Evolutionary conservation across 768 basidiomycete genomes (phyloP), one percentile per base, ranked within the genome.

Genomic region (Dioszegia crocea): DNA sequence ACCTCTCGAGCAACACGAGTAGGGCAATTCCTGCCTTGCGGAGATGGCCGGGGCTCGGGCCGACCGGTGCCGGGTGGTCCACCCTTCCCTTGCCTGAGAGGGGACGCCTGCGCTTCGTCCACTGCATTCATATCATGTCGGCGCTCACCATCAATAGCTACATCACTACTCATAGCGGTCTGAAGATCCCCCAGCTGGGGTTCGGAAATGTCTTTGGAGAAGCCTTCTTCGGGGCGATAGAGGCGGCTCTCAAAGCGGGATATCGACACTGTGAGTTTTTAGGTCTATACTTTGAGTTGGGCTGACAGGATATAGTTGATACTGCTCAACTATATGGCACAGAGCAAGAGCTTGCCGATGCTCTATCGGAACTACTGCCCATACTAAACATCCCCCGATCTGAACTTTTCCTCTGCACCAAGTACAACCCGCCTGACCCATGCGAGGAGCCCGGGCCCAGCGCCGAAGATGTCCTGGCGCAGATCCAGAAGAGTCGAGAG

Each of bases 121-220:
- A 17, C 14, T 43, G 16, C 14, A 43, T 16, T 8, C n/a, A 17
- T 16, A 46, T 10, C 27, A 48, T 48, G 47, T 31, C 26, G 5
- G 26, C 8, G 10, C 41, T 55, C 40, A 45, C 38, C 27, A 55
- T 55, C 23, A 31, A 55, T 10, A 41, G 39, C n/a, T 65, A 58
- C 19, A 44, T 73, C 59, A 73, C 65, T 45, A 59, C 68, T 8
- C 56, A 60, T 12, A 62, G 41, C 16, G 74, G 75, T 0, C 31
- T 36, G n/a, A 27, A 40, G 24, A 64, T 78, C 14, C 78, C 78
- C 3, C 61, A 63, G 16, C 60, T 78, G 5, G 78, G 77, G 3
- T 76, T 73, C 49, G 78, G 78, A 17, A 75, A 76, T 6, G 78
- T 74, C 54, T 62, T 75, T 61, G 62, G 67, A 19, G 60, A 55